Conservation (phyloP, 805 yeast genomes). For the Wilhelminamyces savonicus region DNA sequence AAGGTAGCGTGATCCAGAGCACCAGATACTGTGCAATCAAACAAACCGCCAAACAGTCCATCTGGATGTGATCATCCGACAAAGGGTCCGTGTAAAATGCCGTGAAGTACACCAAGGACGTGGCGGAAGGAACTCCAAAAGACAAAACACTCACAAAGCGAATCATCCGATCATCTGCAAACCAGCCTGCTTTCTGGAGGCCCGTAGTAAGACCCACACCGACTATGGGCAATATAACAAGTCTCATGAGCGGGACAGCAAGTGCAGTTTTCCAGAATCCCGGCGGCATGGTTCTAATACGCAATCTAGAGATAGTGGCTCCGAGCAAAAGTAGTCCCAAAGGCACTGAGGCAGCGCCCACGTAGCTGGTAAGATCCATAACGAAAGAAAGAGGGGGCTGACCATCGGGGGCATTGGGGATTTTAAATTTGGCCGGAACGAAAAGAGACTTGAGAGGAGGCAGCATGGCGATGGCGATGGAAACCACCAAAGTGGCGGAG, state of each 20-base stretch:
- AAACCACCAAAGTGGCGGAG: slow-evolving; percentile 59
- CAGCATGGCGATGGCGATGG: slow-evolving; percentile 69
- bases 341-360: slow-evolving; percentile 88
- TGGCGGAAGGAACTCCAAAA: slow-evolving; percentile 82
- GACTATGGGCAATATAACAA: slow-evolving; percentile 71
- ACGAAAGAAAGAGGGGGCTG: slow-evolving; percentile 79
- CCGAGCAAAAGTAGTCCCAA: slow-evolving; percentile 78
- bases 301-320: slow-evolving; percentile 77
- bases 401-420: slow-evolving; percentile 78
- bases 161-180: slow-evolving; percentile 52
- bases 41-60: slow-evolving; percentile 79
- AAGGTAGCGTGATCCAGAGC: slow-evolving; percentile 65
- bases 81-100: slow-evolving; percentile 75
- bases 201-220: slow-evolving; percentile 61
- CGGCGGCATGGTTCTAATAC: slow-evolving; percentile 51
- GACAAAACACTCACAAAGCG: slow-evolving; percentile 69
- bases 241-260: slow-evolving; percentile 48
- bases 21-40: slow-evolving; percentile 69
- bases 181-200: slow-evolving; percentile 56
- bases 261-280: slow-evolving; percentile 70
- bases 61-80: slow-evolving; percentile 48
- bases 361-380: slow-evolving; percentile 73
- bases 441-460: slow-evolving; percentile 61
- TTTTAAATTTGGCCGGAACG: slow-evolving; percentile 44
- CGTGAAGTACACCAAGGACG: slow-evolving; percentile 81